Evolutionary conservation across 2,329 filamentous ascomycete genomes (phyloP), one percentile per base, ranked within the genome.

Genomic region (Aspergillus niger): DNA sequence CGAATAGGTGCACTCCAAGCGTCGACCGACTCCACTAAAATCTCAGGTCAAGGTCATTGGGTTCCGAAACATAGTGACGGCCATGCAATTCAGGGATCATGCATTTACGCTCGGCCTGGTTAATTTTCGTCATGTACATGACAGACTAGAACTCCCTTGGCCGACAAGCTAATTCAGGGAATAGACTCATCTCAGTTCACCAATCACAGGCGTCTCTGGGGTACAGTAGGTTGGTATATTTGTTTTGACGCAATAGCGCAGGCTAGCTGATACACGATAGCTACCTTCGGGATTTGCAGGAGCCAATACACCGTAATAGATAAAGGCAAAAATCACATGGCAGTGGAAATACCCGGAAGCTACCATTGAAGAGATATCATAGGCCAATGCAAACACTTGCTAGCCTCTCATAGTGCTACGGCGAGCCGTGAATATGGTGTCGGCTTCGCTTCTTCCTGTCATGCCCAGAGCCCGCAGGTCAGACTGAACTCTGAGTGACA

Each of bases 401-500:
- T 55, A 32, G 53, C 43, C 11, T 43, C 53, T 47, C n/a, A 47
- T 55, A 32, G 39, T 36, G 7, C 10, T 47, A 32, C 53, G 26
- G 39, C 53, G 30, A 47, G 41, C 28, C 30, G 28, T 44, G 20
- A n/a, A n/a, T 32, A 47, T 13, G 32, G 39, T 30, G 43, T 17
- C 4, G 39, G 47, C 13, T n/a, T 28, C 26, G 26, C 24, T 50
- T 30, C 47, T 20, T n/a, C 17, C 47, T 50, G 47, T 50, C 47
- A 50, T 54, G 22, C 56, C 30, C 44, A 39, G 28, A 52, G 36
- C 20, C 38, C 50, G 43, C 36, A 52, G 24, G 17, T 41, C 56
- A 62, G 52, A 51, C 30, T 32, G 47, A 11, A 11, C 36, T 39
- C 52, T 20, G 17, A 55, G 39, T 53, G 38, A 57, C 47, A 59